Base-by-base conservation (phyloP, 2,329 filamentous ascomycete genomes). In the Fusarium phyllophilum region DNA sequence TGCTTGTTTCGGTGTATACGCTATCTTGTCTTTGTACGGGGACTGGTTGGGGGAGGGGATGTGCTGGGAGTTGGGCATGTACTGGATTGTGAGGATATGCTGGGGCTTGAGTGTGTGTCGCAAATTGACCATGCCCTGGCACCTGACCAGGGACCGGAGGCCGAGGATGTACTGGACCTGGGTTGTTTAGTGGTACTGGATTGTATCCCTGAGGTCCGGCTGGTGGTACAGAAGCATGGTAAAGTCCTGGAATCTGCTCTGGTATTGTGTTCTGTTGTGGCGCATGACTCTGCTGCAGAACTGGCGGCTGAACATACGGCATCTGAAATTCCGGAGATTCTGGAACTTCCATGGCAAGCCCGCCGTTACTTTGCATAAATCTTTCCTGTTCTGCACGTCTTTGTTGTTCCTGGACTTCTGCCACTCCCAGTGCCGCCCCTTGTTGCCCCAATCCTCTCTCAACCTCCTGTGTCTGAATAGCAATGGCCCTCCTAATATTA, bases 61-160 rank as follows among this genome's bases (percentile, higher is more conserved):
- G 18, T 31, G 20, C 36, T 55, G 51, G 24, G 11, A 20, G 3
- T 15, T 29, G 24, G 14, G 3, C 3, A 24, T 36, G 18, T 11
- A 6, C 17, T 15, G 33, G 31, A 26, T 9, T 9, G 7, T 24
- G 48, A 24, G 13, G 3, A 5, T 33, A 13, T 18, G 5, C 22
- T 33, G 22, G 29, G n/a, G 4, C 22, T 24, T 49, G 46, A n/a
- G 0, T 4, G 14, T 17, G 20, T 15, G 20, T 7, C 1, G 26
- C 4, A 11, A 22, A 1, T 8, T 48, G 45, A 22, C 6, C 45
- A 48, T 48, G 5, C 4, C 20, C 46, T 31, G 20, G n/a, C 14
- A 6, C 41, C 41, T n/a, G 41, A 31, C 31, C 31, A 31, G 11
- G 31, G 9, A 31, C 31, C 31, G 31, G 24, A 26, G 13, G 18